Evolutionary conservation across 2,329 filamentous ascomycete species (phyloP), one percentile per base, ranked within the genome.

Genomic region (Chaetomium sp.): DNA sequence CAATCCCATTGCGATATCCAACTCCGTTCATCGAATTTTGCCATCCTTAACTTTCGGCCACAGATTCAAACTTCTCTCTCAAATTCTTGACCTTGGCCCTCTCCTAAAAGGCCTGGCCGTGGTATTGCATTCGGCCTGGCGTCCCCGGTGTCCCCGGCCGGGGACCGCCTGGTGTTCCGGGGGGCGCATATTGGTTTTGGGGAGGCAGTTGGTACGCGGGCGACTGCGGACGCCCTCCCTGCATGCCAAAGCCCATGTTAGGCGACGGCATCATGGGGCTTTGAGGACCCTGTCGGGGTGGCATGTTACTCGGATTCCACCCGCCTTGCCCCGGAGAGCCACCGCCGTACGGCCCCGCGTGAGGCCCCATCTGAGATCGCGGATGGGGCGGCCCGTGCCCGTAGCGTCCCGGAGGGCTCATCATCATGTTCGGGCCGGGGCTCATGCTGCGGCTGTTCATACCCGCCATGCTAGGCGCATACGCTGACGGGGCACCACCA

Each of bases 101-200:
- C 29, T 51, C 49, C 70, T 75, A 76, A 33, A 75, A 74, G 58
- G 74, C 74, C 60, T 76, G 74, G 12, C 74, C 75, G 21, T 75
- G 73, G 31, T 71, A 73, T 27, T 70, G 65, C 65, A 71, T 69
- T 25, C 69, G 62, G 1, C 70, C 71, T 9, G 71, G 70, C 4
- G 71, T 72, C 8, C 71, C 72, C 13, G 71, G 70, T 3, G 70
- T 72, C 5, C 71, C 69, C 19, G 70, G 68, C 5, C 63, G 65
- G 1, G 59, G 59, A 16, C 50, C 51, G 2, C 71, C 69, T n/a
- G 71, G 71, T 4, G 71, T 72, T 6, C 71, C 69, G 0, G 64
- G 64, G 2, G 72, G 71, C n/a, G 72, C 70, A 29, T 72, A 73
- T 42, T 72, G 73, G 8, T 72, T 72, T 9, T 72, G 72, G 8